Base-by-base conservation (phyloP, 1,284 basidiomycete genomes). In the Microbotryomycetes sp. region DNA sequence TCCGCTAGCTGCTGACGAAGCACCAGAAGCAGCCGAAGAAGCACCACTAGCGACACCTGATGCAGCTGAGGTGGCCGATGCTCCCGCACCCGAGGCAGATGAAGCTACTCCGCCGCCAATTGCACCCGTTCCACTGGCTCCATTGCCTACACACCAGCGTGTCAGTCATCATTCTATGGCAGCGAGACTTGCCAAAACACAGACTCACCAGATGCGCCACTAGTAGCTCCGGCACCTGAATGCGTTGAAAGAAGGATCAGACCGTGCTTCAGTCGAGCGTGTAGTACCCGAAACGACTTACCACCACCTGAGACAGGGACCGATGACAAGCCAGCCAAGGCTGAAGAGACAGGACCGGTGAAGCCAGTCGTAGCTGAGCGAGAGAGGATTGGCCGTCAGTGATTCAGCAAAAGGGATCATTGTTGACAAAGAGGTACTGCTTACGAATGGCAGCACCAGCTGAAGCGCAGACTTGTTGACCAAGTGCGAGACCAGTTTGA, bases 381-480 rank as follows among this genome's bases (percentile, higher is more conserved):
- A 0, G 16, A 1, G 12, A 4, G 22, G 3, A 7, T 26, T 4
- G 7, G 36, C 36, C 19, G 36, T 42, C 36, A 42, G 36, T 12
- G 36, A 42, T 12, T n/a, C n/a, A 42, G 36, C 36, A 19, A 42
- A 19, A 42, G 19, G 36, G 36, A 19, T 9, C 12, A 42, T 42
- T 42, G 36, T 9, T 19, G 36, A 19, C 36, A 12, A 9, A 19
- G 9, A 19, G 36, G 36, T 42, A n/a, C 6, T 0, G 45, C 56
- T 23, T 9, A 61, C 54, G 45, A 53, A 66, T 31, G n/a, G 30
- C 3, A 2, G 42, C 61, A 15, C 64, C 64, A 3, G 50, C 55
- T 23, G 28, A 36, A 6, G 64, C 64, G 61, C 64, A 66, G 47
- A 66, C 58, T n/a, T 57, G 61, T 36, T 56, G 57, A 19, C 31